Evolutionary conservation across 768 basidiomycete genomes (phyloP).

Genomic region (Phaeotremella skinneri): DNA sequence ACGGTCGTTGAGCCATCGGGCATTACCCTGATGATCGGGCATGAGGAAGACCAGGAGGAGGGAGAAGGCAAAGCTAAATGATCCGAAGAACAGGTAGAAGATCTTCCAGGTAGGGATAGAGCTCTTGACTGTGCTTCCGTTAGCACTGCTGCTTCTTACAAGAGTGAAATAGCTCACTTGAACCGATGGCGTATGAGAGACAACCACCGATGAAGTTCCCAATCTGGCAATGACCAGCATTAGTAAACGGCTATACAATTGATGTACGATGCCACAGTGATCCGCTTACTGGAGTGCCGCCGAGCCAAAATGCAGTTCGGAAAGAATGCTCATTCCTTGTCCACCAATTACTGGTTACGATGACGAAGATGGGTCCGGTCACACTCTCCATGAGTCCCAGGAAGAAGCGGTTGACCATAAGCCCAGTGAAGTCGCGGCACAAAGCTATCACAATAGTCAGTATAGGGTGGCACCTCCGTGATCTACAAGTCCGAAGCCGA

Average conservation of each 20-base stretch:
- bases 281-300: conserved; percentile 7
- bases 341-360: conserved; percentile 9
- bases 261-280: neutral
- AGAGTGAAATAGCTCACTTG: conserved; percentile 5
- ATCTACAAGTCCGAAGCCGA: neutral
- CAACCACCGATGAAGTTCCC: conserved; percentile 9
- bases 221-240: neutral
- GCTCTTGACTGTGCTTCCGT: neutral
- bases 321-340: conserved; percentile 6
- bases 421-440: conserved; percentile 1
- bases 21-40: conserved; percentile 16
- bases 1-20: conserved; percentile 7
- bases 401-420: conserved; percentile 16
- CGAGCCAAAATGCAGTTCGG: conserved; percentile 10
- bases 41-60: conserved; percentile 9
- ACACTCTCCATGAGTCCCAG: conserved; percentile 7
- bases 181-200: conserved; percentile 4
- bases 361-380: conserved; percentile 2
- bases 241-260: too few species aligned
- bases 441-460: conserved; percentile 1
- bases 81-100: conserved; percentile 10
- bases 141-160: neutral
- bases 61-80: conserved; percentile 8
- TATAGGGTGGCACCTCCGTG: too few species aligned
- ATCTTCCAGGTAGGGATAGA: conserved; percentile 8